Evolutionary conservation across 1,139 yeast genomes (phyloP).

Genomic region (Hyphopichia khmerensis): DNA sequence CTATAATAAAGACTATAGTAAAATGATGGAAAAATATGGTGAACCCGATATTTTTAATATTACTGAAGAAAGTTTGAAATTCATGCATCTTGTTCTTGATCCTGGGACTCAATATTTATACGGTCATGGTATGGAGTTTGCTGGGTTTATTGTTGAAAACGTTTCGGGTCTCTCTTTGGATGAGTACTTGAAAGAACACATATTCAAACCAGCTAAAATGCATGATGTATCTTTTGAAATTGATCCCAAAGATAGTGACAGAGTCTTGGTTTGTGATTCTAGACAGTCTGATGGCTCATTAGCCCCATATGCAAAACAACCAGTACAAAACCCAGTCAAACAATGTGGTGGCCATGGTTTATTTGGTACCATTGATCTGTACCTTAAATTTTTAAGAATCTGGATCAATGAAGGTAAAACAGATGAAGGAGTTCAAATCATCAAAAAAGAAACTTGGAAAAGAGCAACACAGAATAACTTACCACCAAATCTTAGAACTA

Average conservation of each 20-base stretch:
- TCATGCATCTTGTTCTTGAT: slow-evolving; percentile 14
- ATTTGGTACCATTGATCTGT: slow-evolving; percentile 30
- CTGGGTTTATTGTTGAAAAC: slow-evolving; percentile 16
- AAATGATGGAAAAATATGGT: slow-evolving; percentile 6
- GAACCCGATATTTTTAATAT: slow-evolving; percentile 5
- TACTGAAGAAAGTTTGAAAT: slow-evolving; percentile 5
- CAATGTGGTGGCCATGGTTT: slow-evolving; percentile 40
- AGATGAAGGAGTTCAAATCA: slow-evolving; percentile 23
- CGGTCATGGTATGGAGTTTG: slow-evolving; percentile 18
- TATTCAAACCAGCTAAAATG: slow-evolving; percentile 15
- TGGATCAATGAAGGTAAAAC: slow-evolving; percentile 33
- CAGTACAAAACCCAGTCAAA: slow-evolving; percentile 16
- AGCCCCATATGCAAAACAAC: slow-evolving; percentile 6
- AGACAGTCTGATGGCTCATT: slow-evolving; percentile 3
- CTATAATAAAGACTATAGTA: slow-evolving; percentile 11
- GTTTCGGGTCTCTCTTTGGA: slow-evolving; percentile 15
- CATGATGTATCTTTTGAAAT: slow-evolving; percentile 10
- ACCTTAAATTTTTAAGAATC: slow-evolving; percentile 27
- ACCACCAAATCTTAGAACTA: slow-evolving; percentile 7
- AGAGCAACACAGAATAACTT: slow-evolving; percentile 18
- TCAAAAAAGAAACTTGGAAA: slow-evolving; percentile 23
- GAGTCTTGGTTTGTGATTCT: not conserved
- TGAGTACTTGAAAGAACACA: slow-evolving; percentile 13
- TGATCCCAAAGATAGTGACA: slow-evolving; percentile 3
- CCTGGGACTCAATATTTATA: slow-evolving; percentile 19